Conservation (phyloP, 106 monocot species). For the Hemerocallis citrina region DNA sequence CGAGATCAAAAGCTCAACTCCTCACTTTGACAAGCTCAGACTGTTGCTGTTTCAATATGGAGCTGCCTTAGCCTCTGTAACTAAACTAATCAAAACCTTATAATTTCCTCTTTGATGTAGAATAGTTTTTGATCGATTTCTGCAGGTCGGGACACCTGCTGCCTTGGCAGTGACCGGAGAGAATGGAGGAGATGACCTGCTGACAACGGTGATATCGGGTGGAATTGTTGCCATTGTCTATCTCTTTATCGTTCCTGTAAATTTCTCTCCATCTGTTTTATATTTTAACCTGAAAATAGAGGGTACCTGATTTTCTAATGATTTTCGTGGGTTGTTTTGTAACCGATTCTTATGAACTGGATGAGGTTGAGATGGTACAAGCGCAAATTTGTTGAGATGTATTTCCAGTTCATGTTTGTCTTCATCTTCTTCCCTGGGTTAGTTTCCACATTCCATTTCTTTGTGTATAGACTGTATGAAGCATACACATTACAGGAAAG, state of each 20-base stretch:
- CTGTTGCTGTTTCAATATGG: conserved; percentile 9
- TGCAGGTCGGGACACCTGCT: conserved; percentile 34
- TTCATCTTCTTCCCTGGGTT: conserved; percentile 93
- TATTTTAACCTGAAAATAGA: neutral
- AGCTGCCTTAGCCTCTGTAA: conserved; percentile 10
- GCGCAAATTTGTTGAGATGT: conserved; percentile 87
- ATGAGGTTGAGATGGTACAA: conserved; percentile 88
- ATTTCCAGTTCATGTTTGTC: conserved; percentile 81
- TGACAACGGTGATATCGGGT: conserved; percentile 32
- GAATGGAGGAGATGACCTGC: conserved; percentile 50
- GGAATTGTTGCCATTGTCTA: conserved; percentile 48
- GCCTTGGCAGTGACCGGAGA: conserved; percentile 78
- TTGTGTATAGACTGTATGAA: too few species aligned
- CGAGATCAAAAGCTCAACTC: neutral
- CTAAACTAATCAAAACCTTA: neutral
- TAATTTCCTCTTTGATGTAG: neutral
- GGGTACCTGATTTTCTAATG: too few species aligned
- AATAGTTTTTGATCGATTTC: neutral
- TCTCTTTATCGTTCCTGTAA: conserved; percentile 63
- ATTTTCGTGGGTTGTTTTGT: conserved; percentile 4
- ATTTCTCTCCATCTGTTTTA: conserved; percentile 2
- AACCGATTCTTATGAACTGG: conserved; percentile 94
- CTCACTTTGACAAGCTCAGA: neutral
- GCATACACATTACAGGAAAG: too few species aligned
- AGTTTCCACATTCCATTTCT: conserved; percentile 13